Evolutionary conservation across 140 eudicot species (phyloP), one percentile per base, ranked within the genome.

Genomic region (Ambrosia hybrid): DNA sequence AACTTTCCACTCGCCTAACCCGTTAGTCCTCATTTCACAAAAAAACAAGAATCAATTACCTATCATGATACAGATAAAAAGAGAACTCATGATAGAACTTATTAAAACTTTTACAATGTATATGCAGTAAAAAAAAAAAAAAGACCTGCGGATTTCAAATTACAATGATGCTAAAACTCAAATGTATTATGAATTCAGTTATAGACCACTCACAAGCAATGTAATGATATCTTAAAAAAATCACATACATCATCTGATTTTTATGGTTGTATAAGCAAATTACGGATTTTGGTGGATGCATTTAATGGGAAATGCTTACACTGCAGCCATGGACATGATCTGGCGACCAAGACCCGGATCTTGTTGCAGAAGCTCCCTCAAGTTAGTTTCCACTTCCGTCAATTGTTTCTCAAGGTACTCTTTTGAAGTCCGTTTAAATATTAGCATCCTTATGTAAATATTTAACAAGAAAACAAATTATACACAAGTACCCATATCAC

Each of bases 291-390:
- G 43, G 53, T 34, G 5, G 5, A 45, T 21, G 37, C 30, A 21
- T 21, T 21, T 21, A 21, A 21, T 1, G 0, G 38, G 21, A 51
- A 36, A 66, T 33, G 51, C 36, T 59, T 74, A 80, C 10, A 80
- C 84, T 46, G 85, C 91, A 34, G 98, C 82, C 96, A 94, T 88
- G 68, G 99, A 77, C 99, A 94, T 94, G 52, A 94, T 94, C 78
- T 94, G 97, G 65, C 96, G 97, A 57, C 97, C 93, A 70, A 94
- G 91, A 61, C 87, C 86, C 30, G 99, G 97, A 73, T 94, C 99
- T 76, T 88, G 96, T 78, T 91, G 99, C 84, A 91, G 75, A 67
- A 94, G 90, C 87, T 94, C 99, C 91, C 86, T 78, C 66, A 94
- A 82, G 83, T 88, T 90, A 65, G 68, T 76, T 82, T 94, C 99